phyloP scores from a whole-genome alignment of 2,329 filamentous ascomycete genomes.

The Diaporthe nobilis region DNA sequence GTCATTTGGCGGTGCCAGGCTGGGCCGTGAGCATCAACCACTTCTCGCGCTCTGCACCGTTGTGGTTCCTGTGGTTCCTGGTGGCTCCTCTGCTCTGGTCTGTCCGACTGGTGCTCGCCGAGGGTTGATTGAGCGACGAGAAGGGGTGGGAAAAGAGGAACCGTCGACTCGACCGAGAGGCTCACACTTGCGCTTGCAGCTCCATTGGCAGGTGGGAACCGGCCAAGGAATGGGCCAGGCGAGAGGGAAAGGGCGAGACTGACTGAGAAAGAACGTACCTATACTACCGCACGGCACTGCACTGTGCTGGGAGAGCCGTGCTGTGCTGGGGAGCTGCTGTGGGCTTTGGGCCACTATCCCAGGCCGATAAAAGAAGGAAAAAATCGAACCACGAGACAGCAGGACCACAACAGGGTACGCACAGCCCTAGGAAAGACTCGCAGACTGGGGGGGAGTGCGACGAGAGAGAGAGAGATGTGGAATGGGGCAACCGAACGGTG shows the following conservation, averaged over 20 bases:
- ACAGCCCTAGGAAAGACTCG: conserved; percentile 5
- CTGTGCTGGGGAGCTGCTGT: conserved; percentile 12
- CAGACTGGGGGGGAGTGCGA: conserved; percentile 18
- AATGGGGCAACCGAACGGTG: conserved; percentile 20
- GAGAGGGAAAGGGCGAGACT: neutral
- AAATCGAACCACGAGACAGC: conserved; percentile 5
- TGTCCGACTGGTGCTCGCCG: conserved; percentile 20
- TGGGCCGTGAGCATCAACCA: conserved; percentile 26
- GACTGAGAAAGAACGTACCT: conserved; percentile 9
- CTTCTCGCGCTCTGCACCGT: conserved; percentile 22
- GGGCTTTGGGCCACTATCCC: conserved; percentile 26
- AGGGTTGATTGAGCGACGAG: neutral
- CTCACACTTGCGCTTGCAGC: conserved; percentile 31
- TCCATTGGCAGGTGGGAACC: conserved; percentile 30
- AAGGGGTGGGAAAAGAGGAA: conserved; percentile 21
- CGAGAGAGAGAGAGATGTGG: conserved; percentile 1
- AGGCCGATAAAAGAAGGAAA: conserved; percentile 9
- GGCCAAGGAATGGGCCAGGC: conserved; percentile 31
- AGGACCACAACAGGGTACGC: conserved; percentile 12
- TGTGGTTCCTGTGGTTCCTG: conserved; percentile 21
- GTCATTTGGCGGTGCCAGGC: conserved; percentile 33
- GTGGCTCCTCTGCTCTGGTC: conserved; percentile 23
- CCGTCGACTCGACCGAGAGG: neutral
- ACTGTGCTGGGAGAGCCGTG: conserved; percentile 23
- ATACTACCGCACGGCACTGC: conserved; percentile 26